These are phyloP conservation scores for Penicillium riverlandense DNA, from an alignment of 495 filamentous ascomycete species.

Conservation along the genomic window DNA sequence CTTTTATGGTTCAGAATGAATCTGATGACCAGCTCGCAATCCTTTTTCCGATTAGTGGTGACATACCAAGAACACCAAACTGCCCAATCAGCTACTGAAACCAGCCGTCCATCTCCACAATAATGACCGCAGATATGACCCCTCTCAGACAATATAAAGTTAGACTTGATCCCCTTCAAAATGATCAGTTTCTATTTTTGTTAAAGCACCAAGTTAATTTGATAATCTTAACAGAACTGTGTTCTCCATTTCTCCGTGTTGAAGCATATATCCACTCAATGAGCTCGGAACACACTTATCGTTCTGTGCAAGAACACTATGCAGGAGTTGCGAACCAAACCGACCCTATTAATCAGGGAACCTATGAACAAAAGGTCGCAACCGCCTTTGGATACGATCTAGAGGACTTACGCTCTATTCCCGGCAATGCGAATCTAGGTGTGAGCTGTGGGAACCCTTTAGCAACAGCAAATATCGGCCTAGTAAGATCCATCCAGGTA, in stretches of 20 bases:
- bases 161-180: no score
- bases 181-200: no score
- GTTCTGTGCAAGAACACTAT: conserved; percentile 3
- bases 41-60: no score
- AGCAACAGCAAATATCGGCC: conserved; percentile 43
- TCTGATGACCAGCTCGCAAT: no score
- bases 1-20: no score
- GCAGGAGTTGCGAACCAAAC: conserved; percentile 1
- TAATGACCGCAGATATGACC: no score
- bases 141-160: no score
- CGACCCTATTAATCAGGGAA: background rate
- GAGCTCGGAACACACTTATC: conserved; percentile 3
- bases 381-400: conserved; percentile 53
- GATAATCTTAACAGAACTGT: no score
- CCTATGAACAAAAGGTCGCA: conserved; percentile 30
- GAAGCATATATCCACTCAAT: background rate
- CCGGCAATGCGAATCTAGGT: conserved; percentile 56
- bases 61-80: no score
- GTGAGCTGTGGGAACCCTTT: conserved; percentile 62
- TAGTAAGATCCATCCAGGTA: conserved; percentile 22
- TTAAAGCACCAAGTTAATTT: no score
- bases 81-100: no score
- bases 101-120: no score
- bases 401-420: conserved; percentile 46
- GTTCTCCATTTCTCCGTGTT: background rate